Percentiles rank a stretch among this genome's conserved stretches.
These are phyloP conservation scores for Hypoxylon sp. DNA, from an alignment of 2,329 filamentous ascomycete species.

Conservation along the genomic window DNA sequence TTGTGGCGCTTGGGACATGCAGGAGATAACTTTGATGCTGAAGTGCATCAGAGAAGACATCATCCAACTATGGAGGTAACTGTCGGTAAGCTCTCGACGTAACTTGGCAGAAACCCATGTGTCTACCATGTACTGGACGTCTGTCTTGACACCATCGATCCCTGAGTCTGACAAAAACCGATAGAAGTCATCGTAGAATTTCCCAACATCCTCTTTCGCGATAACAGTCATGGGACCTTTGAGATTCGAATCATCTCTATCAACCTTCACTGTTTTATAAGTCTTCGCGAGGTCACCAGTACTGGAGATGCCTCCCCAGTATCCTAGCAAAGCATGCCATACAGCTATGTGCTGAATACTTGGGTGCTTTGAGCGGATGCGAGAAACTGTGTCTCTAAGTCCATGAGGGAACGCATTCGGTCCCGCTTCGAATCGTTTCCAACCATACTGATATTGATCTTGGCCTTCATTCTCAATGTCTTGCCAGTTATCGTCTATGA, in stretches of 20 bases:
- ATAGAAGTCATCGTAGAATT: constrained; percentile 94
- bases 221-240: constrained; percentile 80
- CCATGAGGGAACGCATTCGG: constrained; percentile 83
- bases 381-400: constrained; percentile 77
- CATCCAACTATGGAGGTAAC: constrained; percentile 90
- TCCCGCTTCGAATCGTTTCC: constrained; percentile 90
- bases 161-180: constrained; percentile 80
- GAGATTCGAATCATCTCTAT: constrained; percentile 65
- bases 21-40: constrained; percentile 83
- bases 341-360: constrained; percentile 88
- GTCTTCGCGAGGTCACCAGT: constrained; percentile 79
- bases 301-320: constrained; percentile 91
- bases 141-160: constrained; percentile 91
- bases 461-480: constrained; percentile 71
- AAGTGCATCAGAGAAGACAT: constrained; percentile 84
- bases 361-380: constrained; percentile 78
- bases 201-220: constrained; percentile 78
- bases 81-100: constrained; percentile 78
- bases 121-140: constrained; percentile 92
- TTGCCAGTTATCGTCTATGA: constrained; percentile 99
- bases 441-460: constrained; percentile 72
- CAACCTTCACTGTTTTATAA: constrained; percentile 80
- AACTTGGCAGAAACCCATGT: constrained; percentile 76
- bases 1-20: constrained; percentile 93
- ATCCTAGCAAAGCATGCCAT: constrained; percentile 91